These are phyloP conservation scores for Papiliotrema flavescens DNA, from an alignment of 1,284 basidiomycete genomes.

Conservation along the genomic window DNA sequence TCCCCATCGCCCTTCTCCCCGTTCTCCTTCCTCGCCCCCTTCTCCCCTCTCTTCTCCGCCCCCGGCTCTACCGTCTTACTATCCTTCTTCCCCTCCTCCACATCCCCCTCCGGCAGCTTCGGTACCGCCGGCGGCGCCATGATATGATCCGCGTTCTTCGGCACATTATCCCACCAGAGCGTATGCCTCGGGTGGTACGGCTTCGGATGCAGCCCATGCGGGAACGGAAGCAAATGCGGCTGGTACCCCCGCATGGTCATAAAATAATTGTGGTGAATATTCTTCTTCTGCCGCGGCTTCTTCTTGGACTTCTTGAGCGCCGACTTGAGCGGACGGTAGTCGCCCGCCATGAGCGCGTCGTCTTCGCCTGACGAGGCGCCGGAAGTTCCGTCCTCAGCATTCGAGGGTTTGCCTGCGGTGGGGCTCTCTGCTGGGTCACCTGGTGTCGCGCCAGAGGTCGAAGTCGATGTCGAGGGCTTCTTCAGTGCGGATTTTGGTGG, in stretches of 20 bases:
- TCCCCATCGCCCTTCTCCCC: not conserved
- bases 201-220: slow-evolving; percentile 36
- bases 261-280: slow-evolving; percentile 37
- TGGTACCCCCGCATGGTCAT: slow-evolving; percentile 34
- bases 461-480: too few species aligned
- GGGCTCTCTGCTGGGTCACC: too few species aligned
- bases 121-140: slow-evolving; percentile 28
- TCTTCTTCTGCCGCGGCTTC: slow-evolving; percentile 30
- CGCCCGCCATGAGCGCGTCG: slow-evolving; percentile 36
- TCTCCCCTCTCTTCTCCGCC: slow-evolving; percentile 4
- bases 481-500: too few species aligned
- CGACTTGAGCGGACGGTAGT: slow-evolving; percentile 31
- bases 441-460: too few species aligned
- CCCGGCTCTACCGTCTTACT: slow-evolving; percentile 5
- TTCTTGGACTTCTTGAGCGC: slow-evolving; percentile 35
- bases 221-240: slow-evolving; percentile 34
- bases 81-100: slow-evolving; percentile 6
- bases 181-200: slow-evolving; percentile 26
- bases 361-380: slow-evolving; percentile 6
- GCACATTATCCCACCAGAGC: slow-evolving; percentile 38
- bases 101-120: slow-evolving; percentile 20
- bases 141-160: slow-evolving; percentile 29
- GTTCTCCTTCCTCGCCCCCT: not conserved
- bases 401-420: too few species aligned
- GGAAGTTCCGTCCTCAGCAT: too few species aligned